These are phyloP conservation scores for Marchantia paleacea DNA, from an alignment of 225 moss, liverwort and hornwort genomes.

Conservation along the genomic window DNA sequence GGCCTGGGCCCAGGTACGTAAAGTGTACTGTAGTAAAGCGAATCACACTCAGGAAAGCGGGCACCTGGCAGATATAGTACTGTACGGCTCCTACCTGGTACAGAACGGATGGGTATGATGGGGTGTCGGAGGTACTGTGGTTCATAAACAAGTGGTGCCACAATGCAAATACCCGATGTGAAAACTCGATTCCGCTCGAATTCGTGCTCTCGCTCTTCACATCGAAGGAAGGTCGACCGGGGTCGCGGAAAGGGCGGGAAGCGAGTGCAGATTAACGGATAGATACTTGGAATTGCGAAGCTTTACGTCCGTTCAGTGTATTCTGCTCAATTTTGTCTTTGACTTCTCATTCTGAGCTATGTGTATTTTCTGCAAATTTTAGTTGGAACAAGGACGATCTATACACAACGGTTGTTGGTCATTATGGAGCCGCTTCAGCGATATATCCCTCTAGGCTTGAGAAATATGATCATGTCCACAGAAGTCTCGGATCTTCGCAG, in stretches of 20 bases:
- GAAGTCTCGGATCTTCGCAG: not conserved
- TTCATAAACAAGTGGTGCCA: too few relatives aligned
- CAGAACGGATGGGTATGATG: too few relatives aligned
- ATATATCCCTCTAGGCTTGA: constrained; percentile 18
- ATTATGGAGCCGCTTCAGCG: constrained; percentile 35
- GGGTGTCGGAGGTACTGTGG: too few relatives aligned
- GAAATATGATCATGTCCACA: constrained; percentile 22
- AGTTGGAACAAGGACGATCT: not conserved
- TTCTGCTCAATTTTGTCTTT: not conserved
- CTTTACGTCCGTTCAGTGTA: not conserved
- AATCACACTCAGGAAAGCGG: too few relatives aligned
- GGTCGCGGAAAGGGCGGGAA: not conserved
- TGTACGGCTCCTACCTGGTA: too few relatives aligned
- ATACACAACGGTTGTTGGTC: not conserved
- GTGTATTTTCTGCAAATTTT: not conserved
- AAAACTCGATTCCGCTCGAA: too few relatives aligned
- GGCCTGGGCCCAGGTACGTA: too few relatives aligned
- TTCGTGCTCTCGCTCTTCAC: not conserved
- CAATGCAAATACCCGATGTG: too few relatives aligned
- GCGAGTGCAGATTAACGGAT: not conserved
- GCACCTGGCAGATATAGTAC: too few relatives aligned
- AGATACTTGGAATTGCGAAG: not conserved
- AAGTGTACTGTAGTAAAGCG: too few relatives aligned
- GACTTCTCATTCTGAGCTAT: not conserved
- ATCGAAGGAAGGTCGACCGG: too few relatives aligned